Base-by-base conservation (phyloP, 352 stramenopile genomes). In the Aphanomyces euteiches region DNA sequence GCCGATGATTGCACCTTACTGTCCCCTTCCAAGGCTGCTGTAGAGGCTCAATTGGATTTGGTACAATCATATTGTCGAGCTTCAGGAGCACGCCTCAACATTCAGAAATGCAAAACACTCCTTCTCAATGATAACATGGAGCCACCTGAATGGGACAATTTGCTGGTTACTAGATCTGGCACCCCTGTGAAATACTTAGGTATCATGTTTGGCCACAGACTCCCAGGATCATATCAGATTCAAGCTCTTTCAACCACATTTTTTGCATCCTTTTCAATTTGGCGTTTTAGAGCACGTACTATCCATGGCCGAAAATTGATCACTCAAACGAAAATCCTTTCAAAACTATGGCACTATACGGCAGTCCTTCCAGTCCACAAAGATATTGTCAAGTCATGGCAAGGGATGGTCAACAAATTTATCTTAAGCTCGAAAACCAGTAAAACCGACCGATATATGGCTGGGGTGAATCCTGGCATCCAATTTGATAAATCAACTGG, bases 51-150 rank as follows among this genome's bases (percentile, higher is more conserved):
- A 50, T 59, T 78, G 21, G 53, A 47, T 1, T 12, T 78, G 0
- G 70, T 78, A n/a, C 12, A 76, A 4, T n/a, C 39, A 7, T 78
- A 74, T 40, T 78, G 74, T 45, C n/a, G n/a, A 7, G 71, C 64
- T 4, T 76, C 74, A 34, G 74, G 65, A n/a, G 69, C 71, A 1
- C 34, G 43, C 4, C 21, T 76, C 0, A 78, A 78, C n/a, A 13
- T 37, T 0, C 6, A 54, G 19, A 76, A 78, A 41, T 69, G 50
- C 28, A 57, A 56, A 12, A 41, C 69, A 15, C 48, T 76, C 15
- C 34, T 47, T 4, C 43, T 78, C 0, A 74, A 72, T 61, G 47
- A 57, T 19, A 54, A 48, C 43, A 8, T 48, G 8, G 43, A 48
- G 8, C 43, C 43, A 15, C 8, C 15, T 15, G 43, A 15, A 1